A percentile compares a stretch with the other conserved stretches of the same genome.
Evolutionary conservation across 2,329 filamentous ascomycete genomes (phyloP).

Genomic region (Arthrobotrys musiformis): DNA sequence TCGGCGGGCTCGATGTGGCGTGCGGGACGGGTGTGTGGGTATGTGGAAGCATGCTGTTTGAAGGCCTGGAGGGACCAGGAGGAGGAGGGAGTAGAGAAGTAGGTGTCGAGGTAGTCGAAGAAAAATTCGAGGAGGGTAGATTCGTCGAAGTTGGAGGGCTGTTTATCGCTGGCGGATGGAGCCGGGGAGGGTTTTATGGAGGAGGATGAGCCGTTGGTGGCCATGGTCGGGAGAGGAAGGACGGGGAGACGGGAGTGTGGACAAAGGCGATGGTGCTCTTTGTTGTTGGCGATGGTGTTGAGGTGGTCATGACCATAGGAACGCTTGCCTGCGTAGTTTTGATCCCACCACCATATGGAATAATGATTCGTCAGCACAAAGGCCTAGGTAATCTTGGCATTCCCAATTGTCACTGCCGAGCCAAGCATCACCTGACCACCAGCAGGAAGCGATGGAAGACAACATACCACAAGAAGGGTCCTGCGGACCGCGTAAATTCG

Average conservation of each 20-base stretch:
- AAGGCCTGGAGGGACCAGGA: slow-evolving; percentile 7
- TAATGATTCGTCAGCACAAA: too few species aligned
- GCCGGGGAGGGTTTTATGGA: background rate
- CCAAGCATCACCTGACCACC: too few species aligned
- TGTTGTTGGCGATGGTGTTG: slow-evolving; percentile 2
- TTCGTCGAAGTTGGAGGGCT: background rate
- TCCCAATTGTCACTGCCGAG: too few species aligned
- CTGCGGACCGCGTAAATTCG: too few species aligned
- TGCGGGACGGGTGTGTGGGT: slow-evolving; percentile 1
- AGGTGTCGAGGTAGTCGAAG: slow-evolving; percentile 6
- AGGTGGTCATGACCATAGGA: background rate
- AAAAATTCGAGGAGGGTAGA: background rate
- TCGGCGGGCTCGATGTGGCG: background rate
- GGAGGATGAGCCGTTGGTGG: background rate
- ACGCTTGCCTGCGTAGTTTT: background rate
- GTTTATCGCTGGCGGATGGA: background rate
- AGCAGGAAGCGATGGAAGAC: too few species aligned
- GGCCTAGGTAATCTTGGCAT: too few species aligned
- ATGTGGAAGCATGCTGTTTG: slow-evolving; percentile 1
- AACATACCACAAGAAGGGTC: too few species aligned
- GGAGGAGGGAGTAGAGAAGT: slow-evolving; percentile 2
- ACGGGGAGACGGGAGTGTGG: too few species aligned
- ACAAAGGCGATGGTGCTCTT: too few species aligned
- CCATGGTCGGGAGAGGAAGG: background rate
- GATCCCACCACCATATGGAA: background rate